phyloP scores from a whole-genome alignment of 768 basidiomycete species.

The Suillus alpinus region DNA sequence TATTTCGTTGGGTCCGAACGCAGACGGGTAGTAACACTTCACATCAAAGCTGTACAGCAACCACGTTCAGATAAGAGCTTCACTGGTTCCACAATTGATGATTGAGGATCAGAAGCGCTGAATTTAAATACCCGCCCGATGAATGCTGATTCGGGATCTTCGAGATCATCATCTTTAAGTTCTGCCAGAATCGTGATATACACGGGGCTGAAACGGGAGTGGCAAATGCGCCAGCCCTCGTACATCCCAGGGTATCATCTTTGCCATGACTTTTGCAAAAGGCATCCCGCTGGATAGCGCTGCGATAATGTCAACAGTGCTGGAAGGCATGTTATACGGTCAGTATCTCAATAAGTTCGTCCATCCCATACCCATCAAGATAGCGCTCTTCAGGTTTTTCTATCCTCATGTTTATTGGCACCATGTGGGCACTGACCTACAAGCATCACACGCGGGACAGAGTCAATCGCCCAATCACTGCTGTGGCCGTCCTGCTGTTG shows the following conservation, averaged over 20 bases:
- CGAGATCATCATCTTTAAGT: not conserved
- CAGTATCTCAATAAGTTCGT: not conserved
- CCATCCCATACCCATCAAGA: not conserved
- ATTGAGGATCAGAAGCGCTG: not conserved
- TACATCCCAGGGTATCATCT: not conserved
- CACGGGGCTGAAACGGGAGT: no score
- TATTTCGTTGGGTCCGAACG: not conserved
- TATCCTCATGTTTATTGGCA: constrained; percentile 32
- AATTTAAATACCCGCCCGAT: not conserved
- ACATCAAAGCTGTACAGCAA: not conserved
- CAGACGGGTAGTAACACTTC: not conserved
- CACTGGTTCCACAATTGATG: not conserved
- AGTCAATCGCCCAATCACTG: constrained; percentile 21
- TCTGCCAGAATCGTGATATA: not conserved
- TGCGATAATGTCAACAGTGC: constrained; percentile 14
- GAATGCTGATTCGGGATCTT: not conserved
- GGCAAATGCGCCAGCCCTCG: no score
- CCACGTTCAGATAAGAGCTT: not conserved
- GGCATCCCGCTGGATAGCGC: constrained; percentile 10
- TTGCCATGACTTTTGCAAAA: not conserved
- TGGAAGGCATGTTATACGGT: constrained; percentile 22
- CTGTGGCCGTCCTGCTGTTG: constrained; percentile 24
- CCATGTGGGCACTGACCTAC: constrained; percentile 23
- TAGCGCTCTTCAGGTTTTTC: constrained; percentile 28
- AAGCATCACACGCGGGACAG: not conserved